Evolutionary conservation across 1,139 yeast species (phyloP).

Genomic region (Wickerhamomyces sp.): DNA sequence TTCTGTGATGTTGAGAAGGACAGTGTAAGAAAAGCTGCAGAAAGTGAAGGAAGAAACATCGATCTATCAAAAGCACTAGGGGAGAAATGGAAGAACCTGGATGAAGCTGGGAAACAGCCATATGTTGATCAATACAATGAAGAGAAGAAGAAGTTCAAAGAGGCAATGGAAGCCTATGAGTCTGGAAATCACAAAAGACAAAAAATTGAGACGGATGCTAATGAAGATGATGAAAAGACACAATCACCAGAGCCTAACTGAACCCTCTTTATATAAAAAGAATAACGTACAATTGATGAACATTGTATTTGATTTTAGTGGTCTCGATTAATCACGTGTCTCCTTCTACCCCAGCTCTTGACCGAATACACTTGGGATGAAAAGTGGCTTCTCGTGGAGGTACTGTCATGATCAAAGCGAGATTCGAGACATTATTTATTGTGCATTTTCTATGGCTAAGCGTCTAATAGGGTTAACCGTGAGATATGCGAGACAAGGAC

Average conservation of each 20-base stretch:
- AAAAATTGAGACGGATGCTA: constrained; percentile 3
- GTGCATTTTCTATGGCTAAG: no score
- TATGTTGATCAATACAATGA: constrained; percentile 74
- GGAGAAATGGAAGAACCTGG: constrained; percentile 79
- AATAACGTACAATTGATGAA: no score
- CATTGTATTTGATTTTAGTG: no score
- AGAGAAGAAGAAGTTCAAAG: constrained; percentile 70
- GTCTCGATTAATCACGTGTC: no score
- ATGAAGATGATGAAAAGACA: constrained; percentile 1
- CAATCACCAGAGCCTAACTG: constrained; percentile 1
- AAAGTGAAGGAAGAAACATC: constrained; percentile 40
- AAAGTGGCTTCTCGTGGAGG: no score
- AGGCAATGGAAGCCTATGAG: constrained; percentile 66
- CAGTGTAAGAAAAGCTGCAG: constrained; percentile 52
- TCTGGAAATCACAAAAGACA: constrained; percentile 16
- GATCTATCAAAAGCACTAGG: constrained; percentile 77
- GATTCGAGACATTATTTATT: no score
- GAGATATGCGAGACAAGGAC: no score
- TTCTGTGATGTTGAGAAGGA: constrained; percentile 88
- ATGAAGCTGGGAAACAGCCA: constrained; percentile 66
- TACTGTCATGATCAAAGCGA: no score
- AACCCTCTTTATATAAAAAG: no score
- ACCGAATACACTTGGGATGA: no score
- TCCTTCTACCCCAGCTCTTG: no score
- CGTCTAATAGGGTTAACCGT: no score